These are phyloP conservation scores for Cryptosporidium parvum DNA, from an alignment of 169 alveolate genomes.

Conservation along the genomic window DNA sequence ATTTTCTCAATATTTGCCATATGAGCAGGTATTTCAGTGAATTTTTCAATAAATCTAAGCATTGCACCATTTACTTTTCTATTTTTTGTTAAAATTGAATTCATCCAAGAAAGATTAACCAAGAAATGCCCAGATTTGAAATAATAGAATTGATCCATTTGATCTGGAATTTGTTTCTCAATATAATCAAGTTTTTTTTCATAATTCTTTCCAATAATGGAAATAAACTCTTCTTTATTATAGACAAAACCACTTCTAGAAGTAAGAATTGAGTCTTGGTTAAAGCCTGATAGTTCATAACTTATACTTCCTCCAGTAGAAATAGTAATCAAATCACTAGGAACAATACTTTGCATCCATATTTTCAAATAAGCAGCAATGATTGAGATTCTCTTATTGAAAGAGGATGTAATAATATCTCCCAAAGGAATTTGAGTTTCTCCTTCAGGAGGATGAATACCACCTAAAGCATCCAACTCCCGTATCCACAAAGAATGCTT, in stretches of 20 bases:
- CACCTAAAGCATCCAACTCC: slow-evolving; percentile 6
- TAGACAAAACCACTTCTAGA: slow-evolving; percentile 1
- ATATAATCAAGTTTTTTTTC: slow-evolving; percentile 1
- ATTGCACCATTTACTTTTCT: neutral
- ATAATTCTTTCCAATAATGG: neutral
- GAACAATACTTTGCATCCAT: slow-evolving; percentile 17
- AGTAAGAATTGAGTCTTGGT: neutral
- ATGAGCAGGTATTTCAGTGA: slow-evolving; percentile 13
- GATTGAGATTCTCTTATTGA: slow-evolving; percentile 9
- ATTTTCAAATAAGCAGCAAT: slow-evolving; percentile 29
- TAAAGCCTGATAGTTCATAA: neutral
- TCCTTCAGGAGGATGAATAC: neutral
- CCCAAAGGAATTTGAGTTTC: neutral
- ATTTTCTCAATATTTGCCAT: slow-evolving; percentile 51
- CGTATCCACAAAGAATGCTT: neutral
- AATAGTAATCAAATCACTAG: slow-evolving; percentile 20
- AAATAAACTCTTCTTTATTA: slow-evolving; percentile 27
- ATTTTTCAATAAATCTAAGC: slow-evolving; percentile 23
- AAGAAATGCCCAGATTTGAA: slow-evolving; percentile 63
- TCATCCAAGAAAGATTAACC: slow-evolving; percentile 49
- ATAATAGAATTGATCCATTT: slow-evolving; percentile 20
- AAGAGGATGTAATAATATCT: neutral
- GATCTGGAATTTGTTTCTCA: slow-evolving; percentile 20
- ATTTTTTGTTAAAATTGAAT: slow-evolving; percentile 13
- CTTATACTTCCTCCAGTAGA: slow-evolving; percentile 9